Conservation (phyloP, 2,329 filamentous ascomycete genomes). For the Beauveria medogensis region DNA sequence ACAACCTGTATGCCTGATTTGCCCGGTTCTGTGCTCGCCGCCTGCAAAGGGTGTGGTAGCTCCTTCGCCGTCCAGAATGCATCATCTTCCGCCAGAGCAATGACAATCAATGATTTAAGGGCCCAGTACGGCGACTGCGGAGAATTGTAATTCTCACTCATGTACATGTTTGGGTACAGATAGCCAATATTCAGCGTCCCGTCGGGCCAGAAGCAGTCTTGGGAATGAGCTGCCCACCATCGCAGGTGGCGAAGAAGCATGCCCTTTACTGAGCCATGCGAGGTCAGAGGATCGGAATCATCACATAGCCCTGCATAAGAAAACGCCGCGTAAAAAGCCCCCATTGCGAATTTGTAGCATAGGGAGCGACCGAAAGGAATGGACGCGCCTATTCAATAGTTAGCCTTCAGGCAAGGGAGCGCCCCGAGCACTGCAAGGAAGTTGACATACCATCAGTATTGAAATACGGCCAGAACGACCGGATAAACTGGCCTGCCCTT, state of each 20-base stretch:
- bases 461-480: constrained; percentile 40
- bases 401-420: not conserved
- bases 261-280: constrained; percentile 36
- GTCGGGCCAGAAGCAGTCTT: constrained; percentile 38
- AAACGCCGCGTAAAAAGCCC: constrained; percentile 38
- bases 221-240: constrained; percentile 37
- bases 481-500: constrained; percentile 32
- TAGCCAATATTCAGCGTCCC: constrained; percentile 41
- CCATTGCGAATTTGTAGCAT: constrained; percentile 43
- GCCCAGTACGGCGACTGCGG: constrained; percentile 48
- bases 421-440: not conserved
- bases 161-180: constrained; percentile 40
- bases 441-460: constrained; percentile 30
- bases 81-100: constrained; percentile 27
- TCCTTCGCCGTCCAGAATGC: constrained; percentile 39
- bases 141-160: constrained; percentile 50
- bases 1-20: not conserved
- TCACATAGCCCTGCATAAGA: constrained; percentile 32
- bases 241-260: constrained; percentile 40
- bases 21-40: not conserved
- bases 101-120: constrained; percentile 39
- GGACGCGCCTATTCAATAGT: constrained; percentile 29
- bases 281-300: constrained; percentile 28
- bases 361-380: constrained; percentile 45
- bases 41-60: constrained; percentile 16